These are phyloP conservation scores for Kluyveromyces siamensis DNA, from an alignment of 805 yeast species.

Conservation along the genomic window DNA sequence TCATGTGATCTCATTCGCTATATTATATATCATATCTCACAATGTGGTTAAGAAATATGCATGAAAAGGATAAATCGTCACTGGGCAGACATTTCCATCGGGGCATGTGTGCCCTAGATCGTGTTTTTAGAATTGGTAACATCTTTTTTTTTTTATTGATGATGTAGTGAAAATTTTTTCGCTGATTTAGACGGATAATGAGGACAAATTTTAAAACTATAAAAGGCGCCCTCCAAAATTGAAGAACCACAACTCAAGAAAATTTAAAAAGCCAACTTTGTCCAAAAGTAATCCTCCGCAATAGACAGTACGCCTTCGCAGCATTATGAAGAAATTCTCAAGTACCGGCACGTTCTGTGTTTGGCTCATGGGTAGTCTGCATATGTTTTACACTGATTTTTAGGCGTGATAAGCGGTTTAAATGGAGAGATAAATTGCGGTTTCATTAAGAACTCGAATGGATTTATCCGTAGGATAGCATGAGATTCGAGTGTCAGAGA, in stretches of 20 bases:
- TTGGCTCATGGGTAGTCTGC: slow-evolving; percentile 1
- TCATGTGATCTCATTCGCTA: too few species aligned
- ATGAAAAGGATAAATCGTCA: too few species aligned
- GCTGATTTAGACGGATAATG: not conserved
- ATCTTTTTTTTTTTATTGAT: not conserved
- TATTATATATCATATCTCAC: too few species aligned
- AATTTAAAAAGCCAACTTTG: slow-evolving; percentile 36
- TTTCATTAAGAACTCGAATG: slow-evolving; percentile 30
- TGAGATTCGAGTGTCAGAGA: slow-evolving; percentile 31
- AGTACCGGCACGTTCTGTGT: slow-evolving; percentile 1
- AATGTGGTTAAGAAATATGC: too few species aligned
- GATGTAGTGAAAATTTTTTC: not conserved
- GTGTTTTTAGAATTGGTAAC: not conserved
- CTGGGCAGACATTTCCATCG: too few species aligned
- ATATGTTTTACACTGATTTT: slow-evolving; percentile 7
- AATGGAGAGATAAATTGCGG: slow-evolving; percentile 21
- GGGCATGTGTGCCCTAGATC: not conserved
- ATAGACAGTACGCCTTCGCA: slow-evolving; percentile 49
- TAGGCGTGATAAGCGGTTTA: slow-evolving; percentile 26
- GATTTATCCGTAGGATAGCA: slow-evolving; percentile 15
- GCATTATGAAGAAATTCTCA: not conserved
- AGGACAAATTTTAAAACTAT: not conserved
- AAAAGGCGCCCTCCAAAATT: slow-evolving; percentile 2
- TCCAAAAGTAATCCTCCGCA: slow-evolving; percentile 61
- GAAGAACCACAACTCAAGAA: too few species aligned